phyloP scores from a whole-genome alignment of 352 stramenopile genomes.

The Phytophthora hybrid region DNA sequence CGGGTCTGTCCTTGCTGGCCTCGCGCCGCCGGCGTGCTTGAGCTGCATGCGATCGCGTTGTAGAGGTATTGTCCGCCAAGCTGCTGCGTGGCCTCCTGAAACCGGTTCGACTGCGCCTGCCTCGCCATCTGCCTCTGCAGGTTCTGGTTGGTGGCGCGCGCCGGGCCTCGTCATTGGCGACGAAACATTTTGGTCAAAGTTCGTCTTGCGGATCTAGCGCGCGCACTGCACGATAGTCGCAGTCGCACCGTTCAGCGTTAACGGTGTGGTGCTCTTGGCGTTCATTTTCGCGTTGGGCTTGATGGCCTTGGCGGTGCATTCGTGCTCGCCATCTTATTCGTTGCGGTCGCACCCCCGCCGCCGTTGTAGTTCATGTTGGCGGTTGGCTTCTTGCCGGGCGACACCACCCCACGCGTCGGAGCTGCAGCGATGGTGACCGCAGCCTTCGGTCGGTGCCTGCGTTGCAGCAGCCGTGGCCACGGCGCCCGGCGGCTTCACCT shows the following conservation, averaged over 20 bases:
- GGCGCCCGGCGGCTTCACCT: background rate
- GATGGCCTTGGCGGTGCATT: background rate
- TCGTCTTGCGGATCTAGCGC: conserved; percentile 10
- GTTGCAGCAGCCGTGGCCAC: no score
- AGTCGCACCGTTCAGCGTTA: conserved; percentile 1
- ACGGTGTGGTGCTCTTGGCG: no score
- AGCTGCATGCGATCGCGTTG: no score
- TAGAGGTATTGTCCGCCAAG: no score
- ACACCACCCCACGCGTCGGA: background rate
- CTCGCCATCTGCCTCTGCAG: no score
- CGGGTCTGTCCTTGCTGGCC: no score
- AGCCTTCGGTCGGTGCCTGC: background rate
- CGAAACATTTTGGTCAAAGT: conserved; percentile 20
- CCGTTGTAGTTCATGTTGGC: no score
- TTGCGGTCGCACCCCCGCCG: no score
- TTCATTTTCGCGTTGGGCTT: no score
- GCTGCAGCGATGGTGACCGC: background rate
- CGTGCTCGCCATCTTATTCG: background rate
- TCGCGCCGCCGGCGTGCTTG: no score
- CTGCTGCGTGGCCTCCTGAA: no score
- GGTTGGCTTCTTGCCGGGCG: background rate
- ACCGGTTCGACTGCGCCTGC: conserved; percentile 12
- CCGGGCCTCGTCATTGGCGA: background rate
- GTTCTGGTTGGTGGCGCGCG: background rate
- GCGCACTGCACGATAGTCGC: conserved; percentile 7